Percentiles rank a stretch among this genome's conserved stretches.
phyloP scores from a whole-genome alignment of 2,329 filamentous ascomycete species.

The Claviceps sp. region DNA sequence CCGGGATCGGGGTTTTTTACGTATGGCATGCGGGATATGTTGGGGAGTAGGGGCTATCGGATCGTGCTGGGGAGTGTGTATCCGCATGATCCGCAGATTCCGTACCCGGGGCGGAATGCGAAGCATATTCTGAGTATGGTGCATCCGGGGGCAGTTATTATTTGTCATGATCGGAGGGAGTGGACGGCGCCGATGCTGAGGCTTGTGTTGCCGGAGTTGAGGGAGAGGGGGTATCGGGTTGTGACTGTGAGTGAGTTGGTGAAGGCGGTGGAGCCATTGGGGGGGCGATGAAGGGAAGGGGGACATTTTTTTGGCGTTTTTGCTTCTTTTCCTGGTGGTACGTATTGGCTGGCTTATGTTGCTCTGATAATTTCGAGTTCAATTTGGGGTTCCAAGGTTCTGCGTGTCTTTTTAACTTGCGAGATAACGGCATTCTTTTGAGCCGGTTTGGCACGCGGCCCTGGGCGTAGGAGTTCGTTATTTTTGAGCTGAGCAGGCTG shows the following conservation, averaged over 20 bases:
- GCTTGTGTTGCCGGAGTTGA: conserved; percentile 58
- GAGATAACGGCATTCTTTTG: no score
- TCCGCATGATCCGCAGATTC: conserved; percentile 82
- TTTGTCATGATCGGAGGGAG: conserved; percentile 72
- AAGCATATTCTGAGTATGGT: conserved; percentile 71
- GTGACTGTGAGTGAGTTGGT: conserved; percentile 60
- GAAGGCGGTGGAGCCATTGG: conserved; percentile 19
- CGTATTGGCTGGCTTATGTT: background rate
- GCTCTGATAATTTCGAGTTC: no score
- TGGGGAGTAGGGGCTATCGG: conserved; percentile 50
- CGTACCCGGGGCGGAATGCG: conserved; percentile 55
- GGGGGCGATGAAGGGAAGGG: conserved; percentile 8
- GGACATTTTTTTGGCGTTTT: background rate
- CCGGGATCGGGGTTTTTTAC: conserved; percentile 80
- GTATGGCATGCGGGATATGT: conserved; percentile 48
- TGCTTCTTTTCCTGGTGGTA: background rate
- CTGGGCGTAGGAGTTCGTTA: no score
- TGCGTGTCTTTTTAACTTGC: no score
- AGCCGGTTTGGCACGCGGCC: no score
- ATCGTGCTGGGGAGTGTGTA: conserved; percentile 77
- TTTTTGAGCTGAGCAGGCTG: no score
- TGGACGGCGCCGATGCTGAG: conserved; percentile 75
- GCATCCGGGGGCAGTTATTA: conserved; percentile 62
- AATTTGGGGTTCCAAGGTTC: no score
- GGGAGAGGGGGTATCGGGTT: conserved; percentile 53